Evolutionary conservation across 176 grass and related monocot genomes (phyloP).

Genomic region (Calamus simplicifolius): DNA sequence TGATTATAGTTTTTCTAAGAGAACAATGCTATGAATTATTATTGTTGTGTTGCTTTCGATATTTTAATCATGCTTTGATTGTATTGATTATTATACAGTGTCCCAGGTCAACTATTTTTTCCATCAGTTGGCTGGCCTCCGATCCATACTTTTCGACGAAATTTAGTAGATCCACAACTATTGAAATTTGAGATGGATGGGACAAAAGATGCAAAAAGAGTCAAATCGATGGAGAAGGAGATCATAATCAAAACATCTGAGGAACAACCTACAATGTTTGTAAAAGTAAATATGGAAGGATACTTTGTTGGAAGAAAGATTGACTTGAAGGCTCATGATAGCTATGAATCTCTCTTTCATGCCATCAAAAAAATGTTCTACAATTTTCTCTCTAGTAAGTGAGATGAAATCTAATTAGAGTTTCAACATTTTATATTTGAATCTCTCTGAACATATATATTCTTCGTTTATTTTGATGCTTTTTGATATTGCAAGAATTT

Average conservation of each 20-base stretch:
- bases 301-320: constrained; percentile 62
- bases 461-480: too few relatives aligned
- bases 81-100: constrained; percentile 13
- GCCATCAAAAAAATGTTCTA: constrained; percentile 51
- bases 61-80: background rate
- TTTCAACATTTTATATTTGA: too few relatives aligned
- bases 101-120: constrained; percentile 2
- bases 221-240: background rate
- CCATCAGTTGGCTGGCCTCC: constrained; percentile 58
- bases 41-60: background rate
- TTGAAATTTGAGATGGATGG: background rate
- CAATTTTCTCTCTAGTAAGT: constrained; percentile 71
- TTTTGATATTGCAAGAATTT: too few relatives aligned
- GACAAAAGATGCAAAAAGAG: background rate
- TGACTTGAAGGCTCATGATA: constrained; percentile 49
- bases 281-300: constrained; percentile 86
- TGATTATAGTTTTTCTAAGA: too few relatives aligned
- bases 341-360: constrained; percentile 46
- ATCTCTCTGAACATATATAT: too few relatives aligned
- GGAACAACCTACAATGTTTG: constrained; percentile 39
- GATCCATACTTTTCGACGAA: constrained; percentile 39
- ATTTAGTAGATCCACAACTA: constrained; percentile 21
- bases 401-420: too few relatives aligned
- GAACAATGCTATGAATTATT: background rate
- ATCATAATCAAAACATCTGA: background rate